phyloP scores from a whole-genome alignment of 2,329 filamentous ascomycete species.

The Ciborinia camelliae region DNA sequence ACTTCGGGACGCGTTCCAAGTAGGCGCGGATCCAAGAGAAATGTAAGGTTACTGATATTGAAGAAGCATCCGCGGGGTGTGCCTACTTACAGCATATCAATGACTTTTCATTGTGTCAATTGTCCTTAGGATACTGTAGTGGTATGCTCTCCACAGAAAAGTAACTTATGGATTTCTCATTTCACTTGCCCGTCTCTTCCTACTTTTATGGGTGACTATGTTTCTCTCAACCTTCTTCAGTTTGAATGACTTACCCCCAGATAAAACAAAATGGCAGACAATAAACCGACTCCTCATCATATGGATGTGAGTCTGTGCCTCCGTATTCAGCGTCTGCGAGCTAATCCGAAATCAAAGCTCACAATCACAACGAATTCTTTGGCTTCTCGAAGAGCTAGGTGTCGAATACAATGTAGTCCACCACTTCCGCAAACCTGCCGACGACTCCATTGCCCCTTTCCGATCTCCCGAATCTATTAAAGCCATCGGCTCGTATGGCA shows the following conservation, averaged over 20 bases:
- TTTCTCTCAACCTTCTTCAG: neutral
- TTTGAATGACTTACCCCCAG: neutral
- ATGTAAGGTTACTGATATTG: neutral
- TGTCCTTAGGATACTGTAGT: neutral
- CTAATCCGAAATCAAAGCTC: slow-evolving; percentile 49
- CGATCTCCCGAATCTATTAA: slow-evolving; percentile 67
- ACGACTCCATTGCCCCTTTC: slow-evolving; percentile 41
- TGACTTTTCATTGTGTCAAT: neutral
- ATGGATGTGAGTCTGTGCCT: slow-evolving; percentile 25
- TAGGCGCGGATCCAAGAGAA: neutral
- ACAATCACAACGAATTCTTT: slow-evolving; percentile 63
- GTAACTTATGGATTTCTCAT: neutral
- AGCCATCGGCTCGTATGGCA: slow-evolving; percentile 77
- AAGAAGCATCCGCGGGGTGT: neutral
- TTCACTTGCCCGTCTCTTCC: too few relatives aligned
- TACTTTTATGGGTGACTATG: neutral
- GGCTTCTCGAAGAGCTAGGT: slow-evolving; percentile 66
- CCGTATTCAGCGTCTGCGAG: neutral
- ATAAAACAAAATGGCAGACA: slow-evolving; percentile 19
- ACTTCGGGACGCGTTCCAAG: neutral
- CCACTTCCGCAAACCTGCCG: slow-evolving; percentile 55
- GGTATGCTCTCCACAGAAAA: neutral
- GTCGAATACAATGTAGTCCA: slow-evolving; percentile 77
- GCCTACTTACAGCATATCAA: neutral
- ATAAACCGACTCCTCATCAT: slow-evolving; percentile 31